These are phyloP conservation scores for Verticillium zaregamsianum DNA, from an alignment of 2,329 filamentous ascomycete species.

Conservation along the genomic window DNA sequence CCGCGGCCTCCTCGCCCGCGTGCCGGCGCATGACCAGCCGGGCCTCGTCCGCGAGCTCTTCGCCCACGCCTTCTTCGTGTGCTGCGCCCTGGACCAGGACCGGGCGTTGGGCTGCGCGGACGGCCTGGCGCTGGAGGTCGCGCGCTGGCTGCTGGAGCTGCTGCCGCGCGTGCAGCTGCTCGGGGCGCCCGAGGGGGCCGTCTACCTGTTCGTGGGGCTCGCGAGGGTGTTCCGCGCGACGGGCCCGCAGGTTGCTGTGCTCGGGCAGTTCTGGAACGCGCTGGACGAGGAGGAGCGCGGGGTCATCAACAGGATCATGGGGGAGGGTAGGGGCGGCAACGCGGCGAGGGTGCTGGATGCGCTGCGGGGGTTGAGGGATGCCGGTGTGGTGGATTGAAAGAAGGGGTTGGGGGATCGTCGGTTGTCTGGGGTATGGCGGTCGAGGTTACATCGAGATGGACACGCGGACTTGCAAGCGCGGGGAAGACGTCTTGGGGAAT, in stretches of 20 bases:
- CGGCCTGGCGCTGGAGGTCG: constrained; percentile 16
- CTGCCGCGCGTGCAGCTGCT: constrained; percentile 11
- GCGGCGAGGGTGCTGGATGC: neutral
- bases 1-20: constrained; percentile 6
- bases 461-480: neutral
- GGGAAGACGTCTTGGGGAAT: neutral
- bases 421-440: neutral
- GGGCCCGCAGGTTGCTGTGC: constrained; percentile 3
- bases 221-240: constrained; percentile 10
- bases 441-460: neutral
- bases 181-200: constrained; percentile 3
- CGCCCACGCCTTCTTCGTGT: constrained; percentile 16
- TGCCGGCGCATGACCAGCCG: constrained; percentile 3
- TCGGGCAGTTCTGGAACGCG: constrained; percentile 9
- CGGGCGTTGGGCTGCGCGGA: constrained; percentile 21
- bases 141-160: constrained; percentile 18
- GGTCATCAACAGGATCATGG: neutral
- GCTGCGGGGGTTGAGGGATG: neutral
- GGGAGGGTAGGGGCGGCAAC: neutral
- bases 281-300: constrained; percentile 6
- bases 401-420: neutral
- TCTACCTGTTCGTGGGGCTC: constrained; percentile 8
- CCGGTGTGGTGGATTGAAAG: neutral
- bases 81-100: constrained; percentile 21
- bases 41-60: constrained; percentile 7